Evolutionary conservation across 306 rosid genomes (phyloP), one percentile per base, ranked within the genome.

Genomic region (Gynostemma pentaphyllum): DNA sequence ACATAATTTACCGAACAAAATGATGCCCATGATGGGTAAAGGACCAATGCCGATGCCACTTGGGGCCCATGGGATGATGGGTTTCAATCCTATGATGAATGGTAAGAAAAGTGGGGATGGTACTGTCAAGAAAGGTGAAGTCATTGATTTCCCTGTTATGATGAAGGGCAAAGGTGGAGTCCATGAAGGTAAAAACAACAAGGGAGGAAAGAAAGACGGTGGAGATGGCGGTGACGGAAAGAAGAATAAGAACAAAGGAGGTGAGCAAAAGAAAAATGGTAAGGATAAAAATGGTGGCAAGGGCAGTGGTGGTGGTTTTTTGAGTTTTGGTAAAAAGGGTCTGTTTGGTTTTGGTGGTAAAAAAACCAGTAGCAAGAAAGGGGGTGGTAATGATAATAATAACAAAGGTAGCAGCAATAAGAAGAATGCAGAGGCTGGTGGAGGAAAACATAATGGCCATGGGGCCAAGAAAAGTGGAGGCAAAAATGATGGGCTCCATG

Each of bases 101-200:
- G 78, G 68, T 48, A 81, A 78, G 44, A 85, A 81, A 53, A 78
- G 81, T 16, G 69, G 80, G 45, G 81, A 52, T 19, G 71, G 72
- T 23, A 79, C 36, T 36, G 74, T 22, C 18, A 87, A 88, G 83
- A 85, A 82, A 69, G 96, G 88, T n/a, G 94, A 80, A 39, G 87
- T 39, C 28, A 56, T 81, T 56, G 95, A 92, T 73, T 70, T 88
- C 15, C 88, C 88, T 5, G 21, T 80, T 0, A 75, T 68, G 75
- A 41, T 57, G 72, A 80, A 80, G 66, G 76, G 76, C 0, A 92
- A 67, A 70, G 85, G 86, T 30, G 77, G 68, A 54, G 84, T 74
- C 22, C 68, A 74, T 9, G 86, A 69, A 60, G 78, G 62, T 0
- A 87, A 85, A 70, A 77, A 65, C 32, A 80, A 80, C 0, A 77